These are phyloP conservation scores for Hypoxylon lenormandii DNA, from an alignment of 495 filamentous ascomycete species.

Conservation along the genomic window DNA sequence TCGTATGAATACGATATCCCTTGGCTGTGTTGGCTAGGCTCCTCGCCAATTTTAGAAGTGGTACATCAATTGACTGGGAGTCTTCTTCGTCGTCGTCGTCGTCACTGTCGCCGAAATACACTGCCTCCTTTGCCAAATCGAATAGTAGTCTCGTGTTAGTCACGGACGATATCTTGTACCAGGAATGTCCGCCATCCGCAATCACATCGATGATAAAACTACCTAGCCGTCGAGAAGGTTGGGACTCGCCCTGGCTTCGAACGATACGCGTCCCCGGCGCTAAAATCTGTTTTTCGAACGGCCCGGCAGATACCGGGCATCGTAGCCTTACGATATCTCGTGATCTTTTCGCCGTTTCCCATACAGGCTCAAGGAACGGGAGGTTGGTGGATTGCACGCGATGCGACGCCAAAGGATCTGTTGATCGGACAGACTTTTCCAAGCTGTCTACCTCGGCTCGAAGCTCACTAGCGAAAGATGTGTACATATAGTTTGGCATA, in stretches of 20 bases:
- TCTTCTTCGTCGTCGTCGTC: constrained; percentile 34
- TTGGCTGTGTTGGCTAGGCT: constrained; percentile 40
- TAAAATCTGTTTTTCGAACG: constrained; percentile 44
- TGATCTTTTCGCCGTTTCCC: constrained; percentile 46
- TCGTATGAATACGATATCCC: constrained; percentile 48
- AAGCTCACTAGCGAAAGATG: constrained; percentile 42
- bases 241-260: constrained; percentile 47
- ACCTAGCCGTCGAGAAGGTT: constrained; percentile 38
- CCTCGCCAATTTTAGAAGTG: constrained; percentile 46
- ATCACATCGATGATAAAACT: constrained; percentile 48
- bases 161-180: constrained; percentile 51
- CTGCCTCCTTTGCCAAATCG: constrained; percentile 50
- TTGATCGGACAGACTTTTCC: constrained; percentile 18
- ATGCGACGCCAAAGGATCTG: constrained; percentile 36
- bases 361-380: constrained; percentile 45
- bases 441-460: constrained; percentile 40
- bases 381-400: constrained; percentile 45
- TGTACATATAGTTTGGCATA: constrained; percentile 41
- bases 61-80: constrained; percentile 33
- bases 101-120: constrained; percentile 47
- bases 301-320: constrained; percentile 44
- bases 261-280: constrained; percentile 50
- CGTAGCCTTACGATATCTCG: constrained; percentile 48
- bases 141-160: constrained; percentile 48
- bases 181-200: constrained; percentile 46